A percentile compares a stretch with the other conserved stretches of the same genome.
These are phyloP conservation scores for Castanea sativa DNA, from an alignment of 306 rosid genomes.

Conservation along the genomic window DNA sequence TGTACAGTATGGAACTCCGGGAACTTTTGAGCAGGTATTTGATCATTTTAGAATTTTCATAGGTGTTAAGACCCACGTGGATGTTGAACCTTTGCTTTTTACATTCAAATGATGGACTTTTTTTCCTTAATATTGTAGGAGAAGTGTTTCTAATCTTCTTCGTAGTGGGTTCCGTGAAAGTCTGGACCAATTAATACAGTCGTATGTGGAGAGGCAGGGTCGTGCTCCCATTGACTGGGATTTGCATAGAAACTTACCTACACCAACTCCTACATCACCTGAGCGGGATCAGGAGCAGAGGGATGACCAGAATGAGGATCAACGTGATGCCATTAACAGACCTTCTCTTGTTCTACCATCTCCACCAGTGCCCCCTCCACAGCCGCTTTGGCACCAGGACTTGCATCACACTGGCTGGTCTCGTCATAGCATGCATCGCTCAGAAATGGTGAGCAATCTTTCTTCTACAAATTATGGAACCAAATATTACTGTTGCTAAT, in stretches of 20 bases:
- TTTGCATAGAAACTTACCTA: slow-evolving; percentile 85
- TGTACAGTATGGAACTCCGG: slow-evolving; percentile 98
- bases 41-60: slow-evolving; percentile 22
- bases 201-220: slow-evolving; percentile 95
- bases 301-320: slow-evolving; percentile 74
- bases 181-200: slow-evolving; percentile 93
- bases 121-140: slow-evolving; percentile 51
- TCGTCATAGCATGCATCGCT: slow-evolving; percentile 94
- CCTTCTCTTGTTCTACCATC: slow-evolving; percentile 79
- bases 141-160: slow-evolving; percentile 99
- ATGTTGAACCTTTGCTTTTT: slow-evolving; percentile 14
- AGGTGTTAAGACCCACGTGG: neutral
- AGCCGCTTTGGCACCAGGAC: slow-evolving; percentile 96
- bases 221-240: slow-evolving; percentile 97
- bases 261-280: slow-evolving; percentile 65
- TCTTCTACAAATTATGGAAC: slow-evolving; percentile 18
- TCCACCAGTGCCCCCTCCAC: slow-evolving; percentile 99
- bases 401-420: slow-evolving; percentile 93
- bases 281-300: slow-evolving; percentile 65
- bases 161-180: slow-evolving; percentile 99
- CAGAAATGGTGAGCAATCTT: slow-evolving; percentile 77
- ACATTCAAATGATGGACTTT: slow-evolving; percentile 27
- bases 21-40: slow-evolving; percentile 96
- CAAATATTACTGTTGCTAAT: neutral
- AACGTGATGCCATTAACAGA: slow-evolving; percentile 67